These are phyloP conservation scores for Glycine soja DNA, from an alignment of 306 rosid species.

Conservation along the genomic window DNA sequence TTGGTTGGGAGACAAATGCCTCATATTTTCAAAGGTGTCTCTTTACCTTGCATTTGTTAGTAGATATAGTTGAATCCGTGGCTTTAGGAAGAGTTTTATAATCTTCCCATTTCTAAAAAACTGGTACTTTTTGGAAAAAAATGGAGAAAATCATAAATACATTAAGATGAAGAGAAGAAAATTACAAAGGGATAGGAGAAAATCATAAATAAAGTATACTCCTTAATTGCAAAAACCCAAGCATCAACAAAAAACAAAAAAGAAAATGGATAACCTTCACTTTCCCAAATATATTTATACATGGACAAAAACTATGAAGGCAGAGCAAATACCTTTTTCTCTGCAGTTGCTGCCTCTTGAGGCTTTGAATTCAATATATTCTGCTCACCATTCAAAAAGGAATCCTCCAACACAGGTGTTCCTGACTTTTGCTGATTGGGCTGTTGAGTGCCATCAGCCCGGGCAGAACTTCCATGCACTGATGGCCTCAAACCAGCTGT, in stretches of 20 bases:
- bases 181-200: neutral
- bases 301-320: conserved; percentile 43
- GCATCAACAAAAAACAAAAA: conserved; percentile 1
- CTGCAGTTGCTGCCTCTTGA: conserved; percentile 56
- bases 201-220: neutral
- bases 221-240: too few species aligned
- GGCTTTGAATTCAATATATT: conserved; percentile 51
- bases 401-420: conserved; percentile 64
- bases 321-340: conserved; percentile 64
- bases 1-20: conserved; percentile 15
- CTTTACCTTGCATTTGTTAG: neutral
- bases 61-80: conserved; percentile 5
- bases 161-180: conserved; percentile 2
- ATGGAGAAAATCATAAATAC: neutral
- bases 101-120: neutral
- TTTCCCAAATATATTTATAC: conserved; percentile 25
- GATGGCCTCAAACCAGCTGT: conserved; percentile 64
- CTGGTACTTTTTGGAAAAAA: neutral
- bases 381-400: conserved; percentile 61
- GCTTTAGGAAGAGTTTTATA: conserved; percentile 24
- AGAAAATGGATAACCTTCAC: conserved; percentile 12
- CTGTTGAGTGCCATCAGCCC: conserved; percentile 54
- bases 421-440: conserved; percentile 66
- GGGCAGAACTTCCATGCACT: conserved; percentile 52
- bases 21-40: conserved; percentile 15